Base-by-base conservation (phyloP, 768 basidiomycete species). In the Tylopilus vinaceipallidus region DNA sequence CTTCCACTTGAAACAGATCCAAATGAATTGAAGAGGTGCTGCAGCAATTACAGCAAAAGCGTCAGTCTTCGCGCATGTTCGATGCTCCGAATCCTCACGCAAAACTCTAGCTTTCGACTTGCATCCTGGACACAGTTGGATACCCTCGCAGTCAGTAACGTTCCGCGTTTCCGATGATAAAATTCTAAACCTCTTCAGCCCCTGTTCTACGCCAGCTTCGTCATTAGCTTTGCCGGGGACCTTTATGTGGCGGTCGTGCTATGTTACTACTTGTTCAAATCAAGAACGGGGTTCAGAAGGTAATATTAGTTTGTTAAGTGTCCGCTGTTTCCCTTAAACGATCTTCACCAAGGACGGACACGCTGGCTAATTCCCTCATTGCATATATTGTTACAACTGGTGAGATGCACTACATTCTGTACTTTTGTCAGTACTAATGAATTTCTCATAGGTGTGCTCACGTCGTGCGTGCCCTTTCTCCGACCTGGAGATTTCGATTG, bases 341-440 rank as follows among this genome's bases (percentile, higher is more conserved):
- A 46, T 16, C 22, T 8, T 52, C 29, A 35, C 34, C 42, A 51
- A 81, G 81, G 50, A 82, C 80, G 17, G 76, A 84, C 45, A 71
- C 74, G 2, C 53, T 82, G 9, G 69, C 82, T 44, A 71, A 68
- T 12, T 59, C 68, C 1, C 71, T 84, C 4, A 74, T 83, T 60
- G 36, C 71, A 26, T 83, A 80, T 50, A 71, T 75, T 2, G 69
- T 83, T 45, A 81, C 82, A 52, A 84, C 82, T 0, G 81, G 82
- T 57, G 53, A 73, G 55, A 19, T 9, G 14, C n/a, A n/a, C 9
- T 3, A 11, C 65, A 73, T 26, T 23, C 30, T 66, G 13, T 29
- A 30, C 32, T 5, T 12, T 33, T 22, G 27, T 2, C 24, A 4
- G 39, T 16, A 14, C 54, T 23, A 37, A 23, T 11, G 14, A 26